Conservation (phyloP, 2,329 filamentous ascomycete genomes). For the Massarina eburnea region DNA sequence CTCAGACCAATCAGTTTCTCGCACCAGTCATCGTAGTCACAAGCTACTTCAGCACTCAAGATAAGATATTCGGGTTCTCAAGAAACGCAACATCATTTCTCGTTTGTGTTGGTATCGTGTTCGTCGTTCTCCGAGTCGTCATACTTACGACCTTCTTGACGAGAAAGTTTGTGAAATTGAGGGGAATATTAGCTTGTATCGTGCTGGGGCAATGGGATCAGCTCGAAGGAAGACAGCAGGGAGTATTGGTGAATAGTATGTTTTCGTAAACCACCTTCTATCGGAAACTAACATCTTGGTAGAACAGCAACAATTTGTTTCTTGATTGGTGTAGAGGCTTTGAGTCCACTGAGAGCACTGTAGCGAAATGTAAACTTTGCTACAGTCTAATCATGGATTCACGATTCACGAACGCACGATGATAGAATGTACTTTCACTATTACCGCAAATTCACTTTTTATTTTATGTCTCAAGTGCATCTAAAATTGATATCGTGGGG, state of each 20-base stretch:
- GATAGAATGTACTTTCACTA: no score
- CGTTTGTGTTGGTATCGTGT: constrained; percentile 2
- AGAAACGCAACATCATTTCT: constrained; percentile 9
- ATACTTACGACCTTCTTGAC: neutral
- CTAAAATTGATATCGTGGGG: no score
- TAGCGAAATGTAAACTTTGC: no score
- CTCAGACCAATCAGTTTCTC: constrained; percentile 11
- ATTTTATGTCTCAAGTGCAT: no score
- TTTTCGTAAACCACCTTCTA: neutral
- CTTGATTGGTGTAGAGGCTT: neutral
- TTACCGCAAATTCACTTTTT: no score
- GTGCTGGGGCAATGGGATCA: constrained; percentile 1
- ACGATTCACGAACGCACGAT: no score
- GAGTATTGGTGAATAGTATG: neutral
- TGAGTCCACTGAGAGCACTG: neutral
- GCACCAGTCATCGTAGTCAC: constrained; percentile 10
- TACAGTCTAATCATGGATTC: no score
- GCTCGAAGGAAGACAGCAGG: neutral
- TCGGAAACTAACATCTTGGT: neutral
- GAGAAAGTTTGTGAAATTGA: neutral
- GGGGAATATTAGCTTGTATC: neutral
- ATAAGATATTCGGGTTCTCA: constrained; percentile 9
- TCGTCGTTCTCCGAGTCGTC: constrained; percentile 1
- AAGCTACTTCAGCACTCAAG: constrained; percentile 13
- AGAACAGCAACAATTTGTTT: neutral